Base-by-base conservation (phyloP, 495 filamentous ascomycete genomes). In the Schizothecium vesticola region DNA sequence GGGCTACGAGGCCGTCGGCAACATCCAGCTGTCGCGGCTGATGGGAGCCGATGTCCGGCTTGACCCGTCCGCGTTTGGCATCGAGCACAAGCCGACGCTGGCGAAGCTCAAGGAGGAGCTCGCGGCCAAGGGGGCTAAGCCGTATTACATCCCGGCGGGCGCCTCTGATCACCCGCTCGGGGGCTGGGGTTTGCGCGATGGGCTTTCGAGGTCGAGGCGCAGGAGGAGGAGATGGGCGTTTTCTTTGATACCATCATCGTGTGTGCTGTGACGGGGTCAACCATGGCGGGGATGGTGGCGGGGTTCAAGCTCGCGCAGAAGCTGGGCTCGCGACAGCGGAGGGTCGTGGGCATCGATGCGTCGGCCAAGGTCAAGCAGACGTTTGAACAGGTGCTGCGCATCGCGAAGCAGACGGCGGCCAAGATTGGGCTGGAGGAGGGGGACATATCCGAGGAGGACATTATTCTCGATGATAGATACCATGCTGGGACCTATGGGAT, bases 111-210 rank as follows among this genome's bases (percentile, higher is more conserved):
- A 80, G 61, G 69, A 81, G n/a, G 82, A 86, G 71, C 79, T 85
- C 19, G 70, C 68, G 7, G 74, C 66, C 0, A 59, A 68, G 0
- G 88, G 88, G 0, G 80, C 79, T 22, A 85, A 80, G 70, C 85
- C 87, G 7, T 91, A 90, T 64, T 89, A 86, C 71, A 89, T 90
- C 59, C 88, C 88, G 1, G 86, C 87, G 0, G 87, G 88, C 1
- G 87, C 86, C 1, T 88, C 86, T 10, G 86, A 89, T 71, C 87
- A 91, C 68, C 86, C 86, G n/a, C 74, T 89, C 0, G 88, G 88
- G 88, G 87, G 0, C 64, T 90, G 23, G 88, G 88, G 1, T 90
- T 89, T 71, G 87, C 87, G 55, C 72, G 86, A 4, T 90, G 86
- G 85, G 87, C 87, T 60, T 84, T 88, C 61, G 87, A 90, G 73